Conservation (phyloP, 495 filamentous ascomycete genomes). For the Daldinia decipiens region DNA sequence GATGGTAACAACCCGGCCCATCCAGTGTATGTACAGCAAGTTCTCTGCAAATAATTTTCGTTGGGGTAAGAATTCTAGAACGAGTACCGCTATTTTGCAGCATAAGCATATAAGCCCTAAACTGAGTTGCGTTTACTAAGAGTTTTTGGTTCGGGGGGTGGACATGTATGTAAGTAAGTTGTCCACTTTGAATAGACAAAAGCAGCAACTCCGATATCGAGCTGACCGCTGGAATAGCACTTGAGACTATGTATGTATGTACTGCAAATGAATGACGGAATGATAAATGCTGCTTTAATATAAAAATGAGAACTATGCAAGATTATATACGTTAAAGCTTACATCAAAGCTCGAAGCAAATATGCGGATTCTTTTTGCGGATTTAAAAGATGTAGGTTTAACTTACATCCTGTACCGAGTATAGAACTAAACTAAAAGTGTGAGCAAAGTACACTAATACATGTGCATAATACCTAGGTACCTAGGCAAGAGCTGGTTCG, state of each 20-base stretch:
- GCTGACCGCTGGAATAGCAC: background rate
- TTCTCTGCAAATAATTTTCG: background rate
- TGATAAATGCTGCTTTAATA: background rate
- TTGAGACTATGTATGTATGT: too few relatives aligned
- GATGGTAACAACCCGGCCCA: background rate
- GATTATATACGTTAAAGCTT: background rate
- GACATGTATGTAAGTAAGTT: slow-evolving; percentile 6
- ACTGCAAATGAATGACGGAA: background rate
- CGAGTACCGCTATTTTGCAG: slow-evolving; percentile 15
- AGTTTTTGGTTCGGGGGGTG: background rate
- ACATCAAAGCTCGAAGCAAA: background rate
- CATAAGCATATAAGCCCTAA: slow-evolving; percentile 28
- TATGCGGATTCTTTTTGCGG: background rate
- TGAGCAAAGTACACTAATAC: too few relatives aligned
- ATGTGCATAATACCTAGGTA: too few relatives aligned
- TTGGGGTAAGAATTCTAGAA: slow-evolving; percentile 13
- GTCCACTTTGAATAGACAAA: background rate
- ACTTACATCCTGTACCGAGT: background rate
- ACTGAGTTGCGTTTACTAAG: slow-evolving; percentile 19
- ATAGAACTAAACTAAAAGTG: too few relatives aligned
- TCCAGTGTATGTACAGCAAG: background rate
- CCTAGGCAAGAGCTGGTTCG: slow-evolving; percentile 6
- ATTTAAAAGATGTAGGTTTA: background rate
- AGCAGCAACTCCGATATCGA: background rate
- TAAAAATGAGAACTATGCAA: background rate